phyloP scores from a whole-genome alignment of 805 yeast genomes.

The Saccharomyces kudriavzevii region DNA sequence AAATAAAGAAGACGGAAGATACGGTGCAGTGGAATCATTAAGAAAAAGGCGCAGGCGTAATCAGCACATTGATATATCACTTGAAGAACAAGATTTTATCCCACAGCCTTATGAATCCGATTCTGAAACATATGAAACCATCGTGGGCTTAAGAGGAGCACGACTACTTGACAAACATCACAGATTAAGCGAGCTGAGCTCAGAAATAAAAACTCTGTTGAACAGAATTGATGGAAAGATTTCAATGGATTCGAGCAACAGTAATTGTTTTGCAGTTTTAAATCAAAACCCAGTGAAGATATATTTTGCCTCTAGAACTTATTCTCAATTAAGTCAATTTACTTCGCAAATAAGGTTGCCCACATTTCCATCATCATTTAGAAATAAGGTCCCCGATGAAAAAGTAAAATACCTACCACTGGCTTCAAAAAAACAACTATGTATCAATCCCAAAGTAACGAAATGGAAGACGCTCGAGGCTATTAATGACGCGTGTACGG shows the following conservation, averaged over 20 bases:
- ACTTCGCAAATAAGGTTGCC: slow-evolving; percentile 62
- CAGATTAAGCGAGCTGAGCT: slow-evolving; percentile 21
- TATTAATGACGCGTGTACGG: slow-evolving; percentile 76
- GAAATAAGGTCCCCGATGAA: slow-evolving; percentile 34
- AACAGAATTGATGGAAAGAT: slow-evolving; percentile 32
- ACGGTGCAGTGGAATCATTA: background rate
- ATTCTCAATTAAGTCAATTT: slow-evolving; percentile 79
- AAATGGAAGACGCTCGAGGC: slow-evolving; percentile 40
- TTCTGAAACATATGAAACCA: slow-evolving; percentile 27
- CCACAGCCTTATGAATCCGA: slow-evolving; percentile 17
- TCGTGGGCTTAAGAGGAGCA: background rate
- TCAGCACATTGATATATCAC: slow-evolving; percentile 21
- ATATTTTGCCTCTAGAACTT: slow-evolving; percentile 77
- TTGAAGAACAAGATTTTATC: slow-evolving; percentile 23
- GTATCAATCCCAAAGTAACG: slow-evolving; percentile 60
- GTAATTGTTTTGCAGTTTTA: slow-evolving; percentile 14
- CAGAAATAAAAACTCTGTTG: slow-evolving; percentile 44
- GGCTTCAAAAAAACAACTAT: slow-evolving; percentile 79
- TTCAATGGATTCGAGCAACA: slow-evolving; percentile 11
- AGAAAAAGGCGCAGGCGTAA: slow-evolving; percentile 14
- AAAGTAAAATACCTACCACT: slow-evolving; percentile 60
- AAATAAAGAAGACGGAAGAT: slow-evolving; percentile 5
- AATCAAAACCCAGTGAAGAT: slow-evolving; percentile 39
- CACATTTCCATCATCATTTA: slow-evolving; percentile 53
- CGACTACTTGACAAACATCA: background rate